Evolutionary conservation across 139 green algal species (phyloP).

Genomic region (Chlorella sp.): DNA sequence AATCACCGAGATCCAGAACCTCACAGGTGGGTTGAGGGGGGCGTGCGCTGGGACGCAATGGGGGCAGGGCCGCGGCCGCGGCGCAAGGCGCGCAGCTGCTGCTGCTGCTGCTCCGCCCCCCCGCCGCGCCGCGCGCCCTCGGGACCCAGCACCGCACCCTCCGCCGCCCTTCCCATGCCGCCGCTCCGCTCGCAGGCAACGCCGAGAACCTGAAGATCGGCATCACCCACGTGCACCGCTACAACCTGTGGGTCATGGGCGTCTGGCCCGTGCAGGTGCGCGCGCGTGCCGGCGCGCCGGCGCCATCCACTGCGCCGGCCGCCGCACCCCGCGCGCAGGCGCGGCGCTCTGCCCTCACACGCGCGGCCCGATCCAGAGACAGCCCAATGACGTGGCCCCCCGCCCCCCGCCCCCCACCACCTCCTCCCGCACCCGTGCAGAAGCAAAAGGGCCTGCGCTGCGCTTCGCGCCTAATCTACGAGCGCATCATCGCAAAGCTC

Average conservation of each 20-base stretch:
- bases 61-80: background rate
- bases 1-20: conserved; percentile 50
- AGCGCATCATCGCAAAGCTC: conserved; percentile 40
- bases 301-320: no score
- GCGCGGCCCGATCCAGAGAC: no score
- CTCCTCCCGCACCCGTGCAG: no score
- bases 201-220: conserved; percentile 48
- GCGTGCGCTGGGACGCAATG: background rate
- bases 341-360: no score
- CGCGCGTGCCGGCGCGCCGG: no score
- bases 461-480: conserved; percentile 32
- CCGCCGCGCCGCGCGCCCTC: background rate
- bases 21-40: conserved; percentile 37
- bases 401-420: no score
- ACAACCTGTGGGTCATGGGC: conserved; percentile 44
- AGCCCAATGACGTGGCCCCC: no score
- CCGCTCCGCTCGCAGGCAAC: conserved; percentile 33
- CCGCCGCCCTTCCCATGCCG: background rate
- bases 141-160: background rate
- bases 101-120: background rate
- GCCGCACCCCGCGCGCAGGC: no score
- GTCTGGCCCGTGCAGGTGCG: conserved; percentile 53
- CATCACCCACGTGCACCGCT: conserved; percentile 48
- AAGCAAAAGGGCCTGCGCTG: conserved; percentile 50
- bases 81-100: background rate